Percentiles rank a stretch among this genome's conserved stretches.
phyloP scores from a whole-genome alignment of 805 yeast genomes.

The Ogataea trehalophila region DNA sequence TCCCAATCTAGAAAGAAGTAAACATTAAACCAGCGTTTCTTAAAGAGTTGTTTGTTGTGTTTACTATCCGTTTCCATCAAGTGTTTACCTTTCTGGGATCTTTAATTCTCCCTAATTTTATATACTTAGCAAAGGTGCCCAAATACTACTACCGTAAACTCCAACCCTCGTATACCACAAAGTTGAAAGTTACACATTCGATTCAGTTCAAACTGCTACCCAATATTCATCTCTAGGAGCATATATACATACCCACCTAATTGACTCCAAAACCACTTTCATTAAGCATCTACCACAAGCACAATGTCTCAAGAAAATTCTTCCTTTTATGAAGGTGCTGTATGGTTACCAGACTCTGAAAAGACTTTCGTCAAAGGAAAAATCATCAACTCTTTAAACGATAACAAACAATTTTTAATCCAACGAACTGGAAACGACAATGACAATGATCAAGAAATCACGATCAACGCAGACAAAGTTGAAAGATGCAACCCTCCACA shows the following conservation, averaged over 20 bases:
- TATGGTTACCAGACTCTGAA: slow-evolving; percentile 70
- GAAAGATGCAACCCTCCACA: slow-evolving; percentile 82
- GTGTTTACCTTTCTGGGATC: background rate
- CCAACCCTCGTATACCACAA: too few relatives aligned
- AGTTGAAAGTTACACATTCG: too few relatives aligned
- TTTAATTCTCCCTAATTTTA: too few relatives aligned
- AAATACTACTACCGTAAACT: too few relatives aligned
- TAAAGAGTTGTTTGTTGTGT: too few relatives aligned
- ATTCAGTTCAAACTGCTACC: too few relatives aligned
- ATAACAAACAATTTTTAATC: slow-evolving; percentile 34
- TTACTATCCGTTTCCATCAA: background rate
- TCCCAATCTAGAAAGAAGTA: background rate
- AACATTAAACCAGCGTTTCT: background rate
- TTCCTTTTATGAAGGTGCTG: slow-evolving; percentile 44
- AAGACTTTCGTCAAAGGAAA: slow-evolving; percentile 58
- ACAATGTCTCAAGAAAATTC: slow-evolving; percentile 31
- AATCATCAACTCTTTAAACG: slow-evolving; percentile 39
- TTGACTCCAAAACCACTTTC: background rate
- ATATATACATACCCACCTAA: too few relatives aligned
- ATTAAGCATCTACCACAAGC: background rate
- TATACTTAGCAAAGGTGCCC: too few relatives aligned
- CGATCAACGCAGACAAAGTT: slow-evolving; percentile 37
- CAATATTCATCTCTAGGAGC: too few relatives aligned
- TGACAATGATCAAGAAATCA: slow-evolving; percentile 17
- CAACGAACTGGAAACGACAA: slow-evolving; percentile 27